Percentiles rank a stretch among this genome's conserved stretches.
These are phyloP conservation scores for Russula vinacea DNA, from an alignment of 768 basidiomycete species.

Conservation along the genomic window DNA sequence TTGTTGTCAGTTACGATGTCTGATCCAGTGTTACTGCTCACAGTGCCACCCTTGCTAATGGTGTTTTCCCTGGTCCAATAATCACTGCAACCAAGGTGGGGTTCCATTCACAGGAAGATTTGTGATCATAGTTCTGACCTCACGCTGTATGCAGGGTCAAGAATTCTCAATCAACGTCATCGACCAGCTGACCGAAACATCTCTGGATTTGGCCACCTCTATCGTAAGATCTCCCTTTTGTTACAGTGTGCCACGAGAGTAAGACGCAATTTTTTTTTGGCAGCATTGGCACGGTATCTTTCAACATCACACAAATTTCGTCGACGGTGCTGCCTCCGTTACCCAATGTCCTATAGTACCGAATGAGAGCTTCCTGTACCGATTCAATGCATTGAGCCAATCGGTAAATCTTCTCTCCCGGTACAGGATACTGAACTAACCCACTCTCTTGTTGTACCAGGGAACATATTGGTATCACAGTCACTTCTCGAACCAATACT, in stretches of 20 bases:
- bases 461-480: slow-evolving; percentile 45
- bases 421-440: not conserved
- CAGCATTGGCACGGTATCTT: slow-evolving; percentile 33
- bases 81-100: slow-evolving; percentile 15
- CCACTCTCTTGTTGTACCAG: slow-evolving; percentile 12
- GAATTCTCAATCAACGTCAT: slow-evolving; percentile 12
- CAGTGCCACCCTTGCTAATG: slow-evolving; percentile 13
- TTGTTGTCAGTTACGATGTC: not conserved
- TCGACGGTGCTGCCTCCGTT: slow-evolving; percentile 34
- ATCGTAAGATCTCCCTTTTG: slow-evolving; percentile 3
- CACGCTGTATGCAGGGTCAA: not conserved
- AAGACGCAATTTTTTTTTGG: not conserved
- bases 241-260: too few relatives aligned
- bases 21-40: not conserved
- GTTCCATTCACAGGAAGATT: not conserved
- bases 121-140: not conserved
- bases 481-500: slow-evolving; percentile 42
- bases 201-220: slow-evolving; percentile 21
- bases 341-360: slow-evolving; percentile 45
- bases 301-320: slow-evolving; percentile 27
- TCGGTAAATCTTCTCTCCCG: slow-evolving; percentile 28
- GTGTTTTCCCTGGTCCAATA: slow-evolving; percentile 15
- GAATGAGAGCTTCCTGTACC: slow-evolving; percentile 41
- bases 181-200: not conserved
- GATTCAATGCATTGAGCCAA: slow-evolving; percentile 38